These are phyloP conservation scores for Ogataea pignaliae DNA, from an alignment of 805 yeast species.

Conservation along the genomic window DNA sequence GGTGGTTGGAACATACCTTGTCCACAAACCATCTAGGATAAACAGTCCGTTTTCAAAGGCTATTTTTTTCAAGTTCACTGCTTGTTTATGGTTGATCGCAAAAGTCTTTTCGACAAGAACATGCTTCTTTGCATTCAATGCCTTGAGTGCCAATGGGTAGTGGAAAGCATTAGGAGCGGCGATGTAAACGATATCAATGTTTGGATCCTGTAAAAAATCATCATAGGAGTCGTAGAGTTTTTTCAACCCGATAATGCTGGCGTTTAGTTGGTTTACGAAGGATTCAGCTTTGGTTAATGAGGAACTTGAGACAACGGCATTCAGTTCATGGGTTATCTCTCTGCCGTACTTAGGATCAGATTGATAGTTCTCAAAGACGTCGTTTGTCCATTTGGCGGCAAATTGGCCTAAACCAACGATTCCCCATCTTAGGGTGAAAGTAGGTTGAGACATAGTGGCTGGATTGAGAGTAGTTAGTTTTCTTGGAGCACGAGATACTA, in stretches of 20 bases:
- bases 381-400: constrained; percentile 38
- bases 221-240: constrained; percentile 29
- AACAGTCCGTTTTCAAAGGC: constrained; percentile 41
- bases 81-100: constrained; percentile 44
- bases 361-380: constrained; percentile 25
- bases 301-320: constrained; percentile 37
- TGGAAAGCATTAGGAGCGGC: constrained; percentile 53
- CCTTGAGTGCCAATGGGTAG: constrained; percentile 37
- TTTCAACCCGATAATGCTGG: not conserved
- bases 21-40: constrained; percentile 57
- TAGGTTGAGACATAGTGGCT: no score
- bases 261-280: constrained; percentile 12
- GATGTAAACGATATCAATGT: constrained; percentile 44
- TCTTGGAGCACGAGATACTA: no score
- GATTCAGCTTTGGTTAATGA: constrained; percentile 24
- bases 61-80: constrained; percentile 34
- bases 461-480: no score
- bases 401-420: constrained; percentile 46
- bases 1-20: constrained; percentile 45
- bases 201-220: constrained; percentile 35
- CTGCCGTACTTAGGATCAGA: constrained; percentile 10
- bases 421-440: constrained; percentile 36
- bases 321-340: constrained; percentile 31
- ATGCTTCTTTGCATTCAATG: constrained; percentile 43
- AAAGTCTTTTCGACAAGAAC: constrained; percentile 53